Percentiles rank a stretch among this genome's conserved stretches.
Evolutionary conservation across 495 filamentous ascomycete species (phyloP).

Genomic region (Oleoguttula mirabilis): DNA sequence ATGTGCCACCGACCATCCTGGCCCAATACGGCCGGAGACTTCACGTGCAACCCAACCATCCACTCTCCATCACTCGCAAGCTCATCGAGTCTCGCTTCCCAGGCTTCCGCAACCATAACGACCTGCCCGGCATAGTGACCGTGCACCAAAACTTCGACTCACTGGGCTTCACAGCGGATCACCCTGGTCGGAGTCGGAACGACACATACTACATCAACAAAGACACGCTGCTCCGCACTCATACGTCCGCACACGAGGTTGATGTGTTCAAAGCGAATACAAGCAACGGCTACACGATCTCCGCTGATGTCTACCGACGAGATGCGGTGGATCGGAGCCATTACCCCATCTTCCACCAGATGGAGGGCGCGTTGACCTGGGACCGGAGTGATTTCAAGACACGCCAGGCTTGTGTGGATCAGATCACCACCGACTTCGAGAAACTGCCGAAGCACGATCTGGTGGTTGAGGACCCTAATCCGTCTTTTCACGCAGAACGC

Average conservation of each 20-base stretch:
- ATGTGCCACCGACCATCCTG: conserved; percentile 63
- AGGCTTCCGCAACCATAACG: conserved; percentile 60
- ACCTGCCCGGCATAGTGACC: conserved; percentile 72
- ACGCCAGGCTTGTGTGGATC: conserved; percentile 3
- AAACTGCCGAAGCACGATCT: conserved; percentile 43
- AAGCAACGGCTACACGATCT: conserved; percentile 73
- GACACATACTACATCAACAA: conserved; percentile 96
- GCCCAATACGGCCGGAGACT: conserved; percentile 59
- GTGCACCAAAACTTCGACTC: conserved; percentile 90
- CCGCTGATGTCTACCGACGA: conserved; percentile 90
- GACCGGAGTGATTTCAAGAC: conserved; percentile 47
- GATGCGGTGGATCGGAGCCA: conserved; percentile 91
- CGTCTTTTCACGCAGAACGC: conserved; percentile 59
- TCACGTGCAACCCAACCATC: conserved; percentile 79
- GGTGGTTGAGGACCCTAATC: conserved; percentile 73
- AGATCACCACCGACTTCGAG: conserved; percentile 4
- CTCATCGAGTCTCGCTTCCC: conserved; percentile 89
- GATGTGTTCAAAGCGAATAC: conserved; percentile 62
- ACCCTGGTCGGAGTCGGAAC: conserved; percentile 73
- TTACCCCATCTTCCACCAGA: conserved; percentile 96
- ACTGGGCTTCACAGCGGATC: conserved; percentile 77
- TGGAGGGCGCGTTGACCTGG: conserved; percentile 92
- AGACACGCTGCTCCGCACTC: conserved; percentile 74
- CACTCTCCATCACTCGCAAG: conserved; percentile 75
- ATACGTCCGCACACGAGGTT: conserved; percentile 86